phyloP scores from a whole-genome alignment of 2,329 filamentous ascomycete genomes.

The Pseudocercospora macadamiae region DNA sequence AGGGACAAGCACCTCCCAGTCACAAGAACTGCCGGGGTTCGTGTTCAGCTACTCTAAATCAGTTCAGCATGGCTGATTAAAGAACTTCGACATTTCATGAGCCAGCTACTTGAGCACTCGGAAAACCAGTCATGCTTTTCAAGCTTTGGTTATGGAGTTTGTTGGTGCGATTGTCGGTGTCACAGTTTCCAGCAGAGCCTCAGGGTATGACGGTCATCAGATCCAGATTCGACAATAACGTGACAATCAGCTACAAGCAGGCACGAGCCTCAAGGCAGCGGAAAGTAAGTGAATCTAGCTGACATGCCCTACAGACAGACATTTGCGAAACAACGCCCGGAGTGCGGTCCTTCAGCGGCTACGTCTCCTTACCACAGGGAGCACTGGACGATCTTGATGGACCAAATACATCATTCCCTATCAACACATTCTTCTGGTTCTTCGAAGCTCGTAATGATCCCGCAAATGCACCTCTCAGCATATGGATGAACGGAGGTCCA shows the following conservation, averaged over 20 bases:
- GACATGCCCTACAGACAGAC: too few relatives aligned
- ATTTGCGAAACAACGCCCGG: slow-evolving; percentile 55
- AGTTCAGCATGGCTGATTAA: too few relatives aligned
- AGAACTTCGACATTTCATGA: too few relatives aligned
- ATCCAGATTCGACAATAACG: slow-evolving; percentile 18
- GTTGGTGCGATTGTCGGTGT: not conserved
- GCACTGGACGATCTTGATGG: slow-evolving; percentile 27
- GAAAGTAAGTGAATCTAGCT: too few relatives aligned
- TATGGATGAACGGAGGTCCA: slow-evolving; percentile 63
- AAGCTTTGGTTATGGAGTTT: not conserved
- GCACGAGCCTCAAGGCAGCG: too few relatives aligned
- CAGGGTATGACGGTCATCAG: slow-evolving; percentile 15
- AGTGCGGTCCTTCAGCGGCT: slow-evolving; percentile 47
- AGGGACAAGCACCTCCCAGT: too few relatives aligned
- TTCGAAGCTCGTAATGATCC: slow-evolving; percentile 61
- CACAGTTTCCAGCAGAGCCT: slow-evolving; percentile 24
- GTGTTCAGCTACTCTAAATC: too few relatives aligned
- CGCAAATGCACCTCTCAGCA: slow-evolving; percentile 56
- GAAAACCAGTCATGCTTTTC: not conserved
- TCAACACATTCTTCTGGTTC: slow-evolving; percentile 61
- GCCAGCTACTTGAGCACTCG: too few relatives aligned
- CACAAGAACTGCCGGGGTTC: too few relatives aligned
- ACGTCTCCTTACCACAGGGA: slow-evolving; percentile 35
- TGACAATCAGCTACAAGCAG: slow-evolving; percentile 24
- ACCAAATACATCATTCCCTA: slow-evolving; percentile 30